Evolutionary conservation across 306 rosid species (phyloP), one percentile per base, ranked within the genome.

Genomic region (Citrullus colocynthis): DNA sequence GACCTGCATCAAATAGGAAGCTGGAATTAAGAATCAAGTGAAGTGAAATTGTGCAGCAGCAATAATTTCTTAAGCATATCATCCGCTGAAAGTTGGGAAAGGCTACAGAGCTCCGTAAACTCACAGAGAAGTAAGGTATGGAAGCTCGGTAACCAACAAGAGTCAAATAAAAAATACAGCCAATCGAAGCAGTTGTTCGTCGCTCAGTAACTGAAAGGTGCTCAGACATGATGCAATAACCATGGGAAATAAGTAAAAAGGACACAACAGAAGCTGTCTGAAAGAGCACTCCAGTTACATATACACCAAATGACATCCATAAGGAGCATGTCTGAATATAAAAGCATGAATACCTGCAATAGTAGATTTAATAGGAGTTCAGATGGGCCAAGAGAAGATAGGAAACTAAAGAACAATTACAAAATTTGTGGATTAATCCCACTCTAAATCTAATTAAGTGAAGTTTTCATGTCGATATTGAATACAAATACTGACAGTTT

Each of bases 251-350:
- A 80, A 96, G 99, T 83, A 96, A 69, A 86, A 96, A 92, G 36
- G 92, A 91, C 83, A 92, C 93, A 70, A 92, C 90, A 57, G 96
- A 90, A 80, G 92, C 91, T 66, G 98, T 96, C 85, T 96, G 97
- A 80, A 96, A 92, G 49, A 96, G 91, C 87, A 96, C 97, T 81
- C 98, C 99, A 18, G 96, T 96, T 78, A 96, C 87, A 61, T 96
- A 92, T 54, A 90, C 98, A 79, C 97, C 99, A 76, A 96, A 96
- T 81, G 99, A 96, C 93, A 96, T 91, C 99, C 99, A 96, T 85
- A 96, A 83, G 60, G 99, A 96, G 81, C 99, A 96, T 70, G 87
- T 84, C 79, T 92, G 89, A 78, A 87, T 87, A 80, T 96, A 84
- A 84, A 83, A 88, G 86, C 98, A 96, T 6, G 97, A 92, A 85